Base-by-base conservation (phyloP, 768 basidiomycete genomes). In the Tricholoma matsutake region DNA sequence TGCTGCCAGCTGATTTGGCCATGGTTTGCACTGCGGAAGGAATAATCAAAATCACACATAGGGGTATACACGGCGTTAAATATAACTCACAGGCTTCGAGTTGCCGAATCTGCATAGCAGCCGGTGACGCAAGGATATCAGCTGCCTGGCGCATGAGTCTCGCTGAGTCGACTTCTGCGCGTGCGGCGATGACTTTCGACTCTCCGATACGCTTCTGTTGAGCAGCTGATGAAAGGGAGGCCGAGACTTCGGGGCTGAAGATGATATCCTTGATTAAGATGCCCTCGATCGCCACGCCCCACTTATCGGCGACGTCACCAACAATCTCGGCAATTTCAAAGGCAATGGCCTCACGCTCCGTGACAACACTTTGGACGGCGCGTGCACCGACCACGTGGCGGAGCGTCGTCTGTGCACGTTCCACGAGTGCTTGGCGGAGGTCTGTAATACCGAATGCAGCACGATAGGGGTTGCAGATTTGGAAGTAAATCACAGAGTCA, bases 141-240 rank as follows among this genome's bases (percentile, higher is more conserved):
- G 95, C 95, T 11, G 96, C 96, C 73, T 96, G 94, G 62, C 96
- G 85, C 96, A 98, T 98, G 72, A 98, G 85, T 68, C 93, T 85
- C 28, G 95, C 94, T 35, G 94, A 81, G 73, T 97, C 96, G 65
- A 98, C 96, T 78, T 97, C 96, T 13, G 96, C 96, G 61, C 94
- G 86, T 1, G 94, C 95, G 57, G 94, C 93, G 68, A 97, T 96
- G 72, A 96, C 92, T 77, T 98, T 98, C 69, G 87, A 88, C 78
- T 98, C 96, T 75, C 95, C 96, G 61, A 98, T 87, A 62, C 96
- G 86, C 84, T 97, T 97, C 77, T 96, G 94, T 71, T 97, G 96
- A 18, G 96, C 96, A 37, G 96, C 96, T 64, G 90, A 92, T 11
- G 94, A 96, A 54, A 99, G 82, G 16, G 92, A 93, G 8, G 93